Percentiles rank a stretch among this genome's conserved stretches.
Evolutionary conservation across 2,329 filamentous ascomycete species (phyloP).

Genomic region (Ophiostoma triangulosporum): DNA sequence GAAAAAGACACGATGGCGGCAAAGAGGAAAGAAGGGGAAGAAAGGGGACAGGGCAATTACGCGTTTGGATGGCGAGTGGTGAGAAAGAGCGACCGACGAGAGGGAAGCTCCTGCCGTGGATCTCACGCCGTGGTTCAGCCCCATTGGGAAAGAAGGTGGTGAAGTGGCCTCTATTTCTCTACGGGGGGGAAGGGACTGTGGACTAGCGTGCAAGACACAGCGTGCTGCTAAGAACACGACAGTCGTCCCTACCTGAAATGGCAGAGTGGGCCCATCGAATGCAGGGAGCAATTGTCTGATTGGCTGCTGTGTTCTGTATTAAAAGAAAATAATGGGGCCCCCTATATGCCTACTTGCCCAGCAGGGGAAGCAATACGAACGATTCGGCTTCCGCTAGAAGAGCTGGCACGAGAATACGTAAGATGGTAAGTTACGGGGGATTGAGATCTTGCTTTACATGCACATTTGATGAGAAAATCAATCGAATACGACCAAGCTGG

Average conservation of each 20-base stretch:
- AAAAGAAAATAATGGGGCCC: neutral
- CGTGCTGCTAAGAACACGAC: neutral
- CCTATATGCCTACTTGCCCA: neutral
- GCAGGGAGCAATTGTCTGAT: neutral
- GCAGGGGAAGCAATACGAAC: neutral
- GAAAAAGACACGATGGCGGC: no score
- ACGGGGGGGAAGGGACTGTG: neutral
- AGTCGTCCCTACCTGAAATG: neutral
- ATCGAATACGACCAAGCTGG: no score
- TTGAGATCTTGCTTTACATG: neutral
- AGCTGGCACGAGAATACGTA: neutral
- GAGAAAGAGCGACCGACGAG: neutral
- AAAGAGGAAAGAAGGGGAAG: no score
- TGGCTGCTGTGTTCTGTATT: neutral
- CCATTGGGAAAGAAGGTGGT: constrained; percentile 1
- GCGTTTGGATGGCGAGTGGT: constrained; percentile 1
- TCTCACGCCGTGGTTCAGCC: neutral
- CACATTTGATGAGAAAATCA: neutral
- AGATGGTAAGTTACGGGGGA: neutral
- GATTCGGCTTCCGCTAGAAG: neutral
- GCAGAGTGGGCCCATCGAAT: neutral
- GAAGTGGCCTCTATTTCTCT: constrained; percentile 2
- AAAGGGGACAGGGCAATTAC: neutral
- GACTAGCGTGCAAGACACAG: no score
- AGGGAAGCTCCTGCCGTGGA: neutral